These are phyloP conservation scores for Prunus kanzakura DNA, from an alignment of 306 rosid genomes.

Conservation along the genomic window DNA sequence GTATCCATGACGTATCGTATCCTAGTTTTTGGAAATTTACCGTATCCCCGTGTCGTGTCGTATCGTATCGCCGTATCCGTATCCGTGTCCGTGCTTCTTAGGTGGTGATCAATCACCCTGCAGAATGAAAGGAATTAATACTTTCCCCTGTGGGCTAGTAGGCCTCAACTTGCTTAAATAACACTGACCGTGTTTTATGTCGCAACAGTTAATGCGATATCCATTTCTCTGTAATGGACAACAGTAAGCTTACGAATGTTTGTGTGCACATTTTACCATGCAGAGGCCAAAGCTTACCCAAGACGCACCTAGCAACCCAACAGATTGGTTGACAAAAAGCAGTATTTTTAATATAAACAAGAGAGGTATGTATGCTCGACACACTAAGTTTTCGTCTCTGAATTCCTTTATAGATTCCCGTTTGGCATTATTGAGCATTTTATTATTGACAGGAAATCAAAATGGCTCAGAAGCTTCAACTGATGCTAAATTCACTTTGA, in stretches of 20 bases:
- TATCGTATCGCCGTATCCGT: no score
- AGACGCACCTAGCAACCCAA: conserved; percentile 38
- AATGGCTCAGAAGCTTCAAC: conserved; percentile 14
- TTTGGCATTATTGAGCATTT: conserved; percentile 5
- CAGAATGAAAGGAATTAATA: background rate
- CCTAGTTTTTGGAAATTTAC: no score
- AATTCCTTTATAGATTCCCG: background rate
- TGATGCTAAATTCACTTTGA: conserved; percentile 30
- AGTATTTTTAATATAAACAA: conserved; percentile 30
- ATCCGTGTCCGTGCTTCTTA: no score
- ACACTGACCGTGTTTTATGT: background rate
- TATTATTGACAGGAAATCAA: conserved; percentile 41
- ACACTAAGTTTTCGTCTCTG: background rate
- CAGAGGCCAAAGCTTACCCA: conserved; percentile 50
- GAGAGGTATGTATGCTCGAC: conserved; percentile 40
- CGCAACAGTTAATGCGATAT: background rate
- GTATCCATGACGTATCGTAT: no score
- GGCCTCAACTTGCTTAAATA: background rate
- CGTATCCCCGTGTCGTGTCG: no score
- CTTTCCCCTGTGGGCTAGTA: background rate
- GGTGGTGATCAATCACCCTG: background rate
- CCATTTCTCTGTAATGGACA: background rate
- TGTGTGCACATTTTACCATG: conserved; percentile 21
- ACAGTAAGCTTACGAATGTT: background rate
- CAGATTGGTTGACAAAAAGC: conserved; percentile 43